Conservation (phyloP, 1,139 yeast genomes). For the Meyerozyma carpophila region DNA sequence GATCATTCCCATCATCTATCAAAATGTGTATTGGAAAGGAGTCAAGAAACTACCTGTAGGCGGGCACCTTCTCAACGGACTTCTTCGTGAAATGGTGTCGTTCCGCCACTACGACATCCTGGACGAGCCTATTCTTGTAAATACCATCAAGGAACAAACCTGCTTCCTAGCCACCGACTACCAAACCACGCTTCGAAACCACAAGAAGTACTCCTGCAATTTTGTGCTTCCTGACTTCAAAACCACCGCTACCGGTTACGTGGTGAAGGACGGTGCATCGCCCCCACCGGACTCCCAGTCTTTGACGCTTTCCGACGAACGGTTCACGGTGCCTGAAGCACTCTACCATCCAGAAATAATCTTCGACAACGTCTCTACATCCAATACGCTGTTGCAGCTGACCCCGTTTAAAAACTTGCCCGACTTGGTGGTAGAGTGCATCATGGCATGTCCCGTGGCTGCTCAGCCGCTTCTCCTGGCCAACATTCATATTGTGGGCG, state of each 20-base stretch:
- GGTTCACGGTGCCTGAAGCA: conserved; percentile 84
- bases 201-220: conserved; percentile 36
- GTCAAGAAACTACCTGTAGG: conserved; percentile 75
- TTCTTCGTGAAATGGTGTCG: conserved; percentile 76
- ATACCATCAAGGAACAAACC: conserved; percentile 78
- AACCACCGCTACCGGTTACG: conserved; percentile 67
- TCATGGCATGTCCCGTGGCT: conserved; percentile 68
- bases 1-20: conserved; percentile 79
- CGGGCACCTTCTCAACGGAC: conserved; percentile 79
- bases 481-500: conserved; percentile 80
- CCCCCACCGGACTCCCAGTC: conserved; percentile 51
- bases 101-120: conserved; percentile 91
- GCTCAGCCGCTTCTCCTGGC: conserved; percentile 73
- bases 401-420: conserved; percentile 70
- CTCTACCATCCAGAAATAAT: conserved; percentile 78
- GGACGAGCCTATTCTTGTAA: conserved; percentile 82
- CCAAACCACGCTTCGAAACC: conserved; percentile 44
- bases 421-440: conserved; percentile 68
- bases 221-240: conserved; percentile 86
- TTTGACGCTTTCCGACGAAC: conserved; percentile 68
- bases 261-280: conserved; percentile 31
- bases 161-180: conserved; percentile 72
- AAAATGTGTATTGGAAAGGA: conserved; percentile 74
- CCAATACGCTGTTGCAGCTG: conserved; percentile 28
- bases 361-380: conserved; percentile 29